Percentiles rank a stretch among this genome's conserved stretches.
Evolutionary conservation across 1,284 basidiomycete species (phyloP).

Genomic region (Ustilago curta): DNA sequence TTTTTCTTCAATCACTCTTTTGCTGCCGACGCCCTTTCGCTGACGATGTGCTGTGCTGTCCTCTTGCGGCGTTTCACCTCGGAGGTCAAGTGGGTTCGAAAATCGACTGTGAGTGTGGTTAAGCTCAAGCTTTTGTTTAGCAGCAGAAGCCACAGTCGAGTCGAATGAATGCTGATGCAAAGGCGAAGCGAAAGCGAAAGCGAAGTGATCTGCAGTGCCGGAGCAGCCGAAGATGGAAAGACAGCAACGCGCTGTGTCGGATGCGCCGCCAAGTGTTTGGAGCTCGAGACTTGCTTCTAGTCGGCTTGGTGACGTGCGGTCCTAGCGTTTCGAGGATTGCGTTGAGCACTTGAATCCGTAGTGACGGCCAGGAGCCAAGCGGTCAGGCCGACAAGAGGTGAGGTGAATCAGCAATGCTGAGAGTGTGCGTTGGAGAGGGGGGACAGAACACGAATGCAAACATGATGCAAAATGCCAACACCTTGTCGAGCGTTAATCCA

Average conservation of each 20-base stretch:
- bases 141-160: neutral
- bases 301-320: neutral
- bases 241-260: slow-evolving; percentile 1
- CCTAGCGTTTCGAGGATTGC: neutral
- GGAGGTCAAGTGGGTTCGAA: neutral
- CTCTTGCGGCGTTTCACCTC: neutral
- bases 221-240: neutral
- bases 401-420: no score
- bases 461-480: neutral
- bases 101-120: neutral
- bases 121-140: slow-evolving; percentile 3
- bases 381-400: no score
- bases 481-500: no score
- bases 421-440: no score
- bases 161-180: neutral
- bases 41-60: neutral
- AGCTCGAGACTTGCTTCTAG: neutral
- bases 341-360: no score
- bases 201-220: neutral
- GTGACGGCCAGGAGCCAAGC: no score
- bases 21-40: neutral
- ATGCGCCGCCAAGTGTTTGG: neutral
- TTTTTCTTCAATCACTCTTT: neutral
- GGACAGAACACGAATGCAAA: no score
- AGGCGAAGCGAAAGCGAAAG: neutral